Conservation (phyloP, 2,329 filamentous ascomycete species). For the Aspergillus hortae region DNA sequence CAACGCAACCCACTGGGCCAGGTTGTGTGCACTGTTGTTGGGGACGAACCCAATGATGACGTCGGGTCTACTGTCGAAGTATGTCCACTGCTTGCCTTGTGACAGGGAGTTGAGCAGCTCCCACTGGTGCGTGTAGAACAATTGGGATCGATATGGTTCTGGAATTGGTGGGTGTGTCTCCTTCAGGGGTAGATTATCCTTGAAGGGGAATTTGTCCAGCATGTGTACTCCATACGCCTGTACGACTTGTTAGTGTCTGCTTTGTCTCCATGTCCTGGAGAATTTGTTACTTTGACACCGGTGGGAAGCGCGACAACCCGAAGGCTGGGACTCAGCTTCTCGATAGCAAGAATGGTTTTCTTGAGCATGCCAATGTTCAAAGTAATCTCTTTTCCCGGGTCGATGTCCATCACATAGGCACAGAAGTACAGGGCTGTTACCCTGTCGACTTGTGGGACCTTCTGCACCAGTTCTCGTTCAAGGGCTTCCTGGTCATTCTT, state of each 20-base stretch:
- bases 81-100: background rate
- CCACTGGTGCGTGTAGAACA: constrained; percentile 9
- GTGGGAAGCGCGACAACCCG: constrained; percentile 3
- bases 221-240: constrained; percentile 5
- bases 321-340: constrained; percentile 2
- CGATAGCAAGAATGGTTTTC: background rate
- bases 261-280: background rate
- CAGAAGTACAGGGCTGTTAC: constrained; percentile 5
- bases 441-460: background rate
- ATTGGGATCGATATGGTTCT: background rate
- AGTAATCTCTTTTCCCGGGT: background rate
- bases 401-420: background rate
- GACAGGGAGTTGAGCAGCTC: background rate
- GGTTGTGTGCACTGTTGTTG: constrained; percentile 4
- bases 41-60: constrained; percentile 6
- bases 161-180: constrained; percentile 5
- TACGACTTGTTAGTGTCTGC: background rate
- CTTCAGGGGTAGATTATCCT: constrained; percentile 1
- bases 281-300: constrained; percentile 4
- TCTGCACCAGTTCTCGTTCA: background rate
- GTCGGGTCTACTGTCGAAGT: constrained; percentile 2
- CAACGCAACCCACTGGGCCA: constrained; percentile 3
- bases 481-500: background rate
- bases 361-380: background rate
- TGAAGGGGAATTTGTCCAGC: constrained; percentile 1